Evolutionary conservation across 2,329 filamentous ascomycete genomes (phyloP), one percentile per base, ranked within the genome.

Genomic region (Aspergillus sp.): DNA sequence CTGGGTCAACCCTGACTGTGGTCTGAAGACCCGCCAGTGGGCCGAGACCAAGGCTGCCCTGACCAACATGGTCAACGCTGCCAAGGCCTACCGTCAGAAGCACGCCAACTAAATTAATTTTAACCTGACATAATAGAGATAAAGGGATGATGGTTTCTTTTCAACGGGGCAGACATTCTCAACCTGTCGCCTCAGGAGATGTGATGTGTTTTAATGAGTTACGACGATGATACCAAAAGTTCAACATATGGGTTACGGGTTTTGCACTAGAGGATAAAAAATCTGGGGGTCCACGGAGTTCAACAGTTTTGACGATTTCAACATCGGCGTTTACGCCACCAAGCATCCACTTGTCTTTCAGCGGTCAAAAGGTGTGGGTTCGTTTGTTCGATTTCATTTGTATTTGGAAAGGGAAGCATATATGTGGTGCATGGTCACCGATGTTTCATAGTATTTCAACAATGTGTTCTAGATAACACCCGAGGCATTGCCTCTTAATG

Each of bases 1-100:
- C 71, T 98, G 93, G 93, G 88, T 97, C 78, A 91, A 98, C 81
- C 93, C 93, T 61, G 93, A 98, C 80, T 98, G 93, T 70, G 93
- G 93, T 80, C 84, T 98, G 52, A 98, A 98, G 89, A 98, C 93
- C 62, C 88, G 93, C 64, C 87, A 95, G 79, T 97, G 93, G 91
- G 83, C 86, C 74, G 91, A 98, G 84, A 95, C 90, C 74, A 97
- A 96, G 86, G 89, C 89, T 68, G 88, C 91, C 50, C 78, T 98
- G 68, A 78, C 77, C 78, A 95, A 96, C 85, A 86, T 98, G 89
- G 91, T 98, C 75, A 90, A 91, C 72, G 93, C 93, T 50, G 91
- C 93, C 80, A 96, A 96, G 83, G 85, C 78, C 81, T 97, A 84
- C 90, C 91, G 93, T 71, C 74, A 85, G 74, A 90, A 95, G 82